Conservation (phyloP, 768 basidiomycete genomes). For the Lactarius indigo region DNA sequence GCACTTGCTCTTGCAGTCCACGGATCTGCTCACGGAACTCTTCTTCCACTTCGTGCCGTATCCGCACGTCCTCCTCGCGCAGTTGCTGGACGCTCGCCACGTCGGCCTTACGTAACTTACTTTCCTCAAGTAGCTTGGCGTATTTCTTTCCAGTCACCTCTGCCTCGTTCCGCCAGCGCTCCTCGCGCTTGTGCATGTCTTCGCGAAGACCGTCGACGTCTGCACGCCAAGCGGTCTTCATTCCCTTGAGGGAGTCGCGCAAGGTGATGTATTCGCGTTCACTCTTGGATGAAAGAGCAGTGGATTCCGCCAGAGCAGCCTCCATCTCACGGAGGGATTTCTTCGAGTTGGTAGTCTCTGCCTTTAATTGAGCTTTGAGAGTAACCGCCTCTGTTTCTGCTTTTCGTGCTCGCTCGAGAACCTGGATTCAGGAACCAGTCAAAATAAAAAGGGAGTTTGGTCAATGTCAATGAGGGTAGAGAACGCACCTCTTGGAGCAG, state of each 20-base stretch:
- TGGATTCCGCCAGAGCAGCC: constrained; percentile 64
- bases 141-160: constrained; percentile 72
- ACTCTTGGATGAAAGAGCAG: constrained; percentile 71
- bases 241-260: constrained; percentile 69
- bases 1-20: constrained; percentile 50
- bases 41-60: constrained; percentile 56
- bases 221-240: constrained; percentile 68
- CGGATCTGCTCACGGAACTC: constrained; percentile 56
- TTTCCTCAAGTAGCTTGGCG: constrained; percentile 55
- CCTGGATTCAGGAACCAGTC: constrained; percentile 37
- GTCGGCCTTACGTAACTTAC: constrained; percentile 48
- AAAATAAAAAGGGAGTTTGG: not conserved
- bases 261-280: constrained; percentile 81
- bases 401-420: constrained; percentile 80
- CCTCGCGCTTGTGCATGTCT: constrained; percentile 74
- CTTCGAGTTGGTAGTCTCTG: constrained; percentile 68
- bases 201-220: constrained; percentile 69
- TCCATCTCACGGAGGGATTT: constrained; percentile 82
- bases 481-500: constrained; percentile 72
- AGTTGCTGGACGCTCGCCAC: constrained; percentile 48
- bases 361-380: constrained; percentile 70
- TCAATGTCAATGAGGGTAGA: not conserved
- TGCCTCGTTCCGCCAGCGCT: constrained; percentile 61
- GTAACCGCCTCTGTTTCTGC: constrained; percentile 73
- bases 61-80: constrained; percentile 46